These are phyloP conservation scores for Pisolithus microcarpus DNA, from an alignment of 768 basidiomycete genomes.

Conservation along the genomic window DNA sequence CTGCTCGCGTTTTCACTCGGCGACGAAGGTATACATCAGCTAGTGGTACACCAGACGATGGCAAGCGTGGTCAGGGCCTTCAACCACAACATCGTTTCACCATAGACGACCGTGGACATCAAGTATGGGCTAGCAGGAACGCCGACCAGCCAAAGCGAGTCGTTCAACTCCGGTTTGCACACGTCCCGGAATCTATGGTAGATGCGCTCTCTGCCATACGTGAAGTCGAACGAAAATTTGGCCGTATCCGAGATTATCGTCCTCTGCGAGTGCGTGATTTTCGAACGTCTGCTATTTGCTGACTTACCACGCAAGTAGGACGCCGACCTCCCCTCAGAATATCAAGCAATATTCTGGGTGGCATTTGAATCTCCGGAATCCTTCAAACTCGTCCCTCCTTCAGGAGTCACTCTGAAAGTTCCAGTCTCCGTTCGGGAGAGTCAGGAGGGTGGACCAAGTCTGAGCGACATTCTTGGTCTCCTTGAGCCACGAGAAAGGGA, in stretches of 20 bases:
- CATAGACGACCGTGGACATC: constrained; percentile 20
- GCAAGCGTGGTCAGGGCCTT: no score
- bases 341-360: constrained; percentile 37
- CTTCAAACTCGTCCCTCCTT: constrained; percentile 27
- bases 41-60: neutral
- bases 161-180: constrained; percentile 35
- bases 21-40: neutral
- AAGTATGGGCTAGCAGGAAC: constrained; percentile 8
- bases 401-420: constrained; percentile 27
- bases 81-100: constrained; percentile 5
- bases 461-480: constrained; percentile 25
- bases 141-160: constrained; percentile 16
- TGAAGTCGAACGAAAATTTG: constrained; percentile 50
- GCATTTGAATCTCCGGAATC: constrained; percentile 42
- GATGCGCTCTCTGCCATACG: constrained; percentile 48
- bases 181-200: constrained; percentile 36
- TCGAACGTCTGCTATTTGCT: neutral
- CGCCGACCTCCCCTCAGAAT: constrained; percentile 35
- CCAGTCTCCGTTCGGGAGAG: constrained; percentile 15
- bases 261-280: constrained; percentile 33
- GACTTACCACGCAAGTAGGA: constrained; percentile 32
- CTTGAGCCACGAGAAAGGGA: constrained; percentile 13
- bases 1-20: constrained; percentile 4
- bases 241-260: constrained; percentile 38
- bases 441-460: constrained; percentile 27